Conservation (phyloP, 2,329 filamentous ascomycete species). For the Microsporum ferrugineum region DNA sequence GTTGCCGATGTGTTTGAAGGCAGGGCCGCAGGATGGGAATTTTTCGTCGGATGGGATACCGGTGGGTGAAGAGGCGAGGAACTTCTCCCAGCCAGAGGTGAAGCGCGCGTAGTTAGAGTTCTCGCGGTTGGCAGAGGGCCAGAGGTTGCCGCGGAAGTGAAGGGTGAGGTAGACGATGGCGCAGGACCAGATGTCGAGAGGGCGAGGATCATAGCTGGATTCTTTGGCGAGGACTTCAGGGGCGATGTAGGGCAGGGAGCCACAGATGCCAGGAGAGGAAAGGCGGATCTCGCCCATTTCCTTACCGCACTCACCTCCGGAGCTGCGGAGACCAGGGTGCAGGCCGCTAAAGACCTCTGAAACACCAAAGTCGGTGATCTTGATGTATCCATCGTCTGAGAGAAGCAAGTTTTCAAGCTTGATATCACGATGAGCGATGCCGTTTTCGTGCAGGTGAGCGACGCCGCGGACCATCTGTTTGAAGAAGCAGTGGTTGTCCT, state of each 20-base stretch:
- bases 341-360: conserved; percentile 75
- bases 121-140: conserved; percentile 54
- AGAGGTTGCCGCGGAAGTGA: conserved; percentile 59
- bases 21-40: conserved; percentile 53
- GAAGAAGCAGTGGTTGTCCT: conserved; percentile 72
- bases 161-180: conserved; percentile 74
- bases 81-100: conserved; percentile 56
- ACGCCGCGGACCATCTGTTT: conserved; percentile 79
- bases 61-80: conserved; percentile 47
- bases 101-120: conserved; percentile 54
- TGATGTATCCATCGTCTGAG: conserved; percentile 66
- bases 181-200: conserved; percentile 75
- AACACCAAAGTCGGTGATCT: conserved; percentile 86
- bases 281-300: conserved; percentile 60
- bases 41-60: conserved; percentile 44
- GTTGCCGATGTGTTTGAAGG: conserved; percentile 52
- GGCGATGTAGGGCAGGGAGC: conserved; percentile 75
- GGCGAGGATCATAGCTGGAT: conserved; percentile 58
- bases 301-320: conserved; percentile 60
- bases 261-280: conserved; percentile 70
- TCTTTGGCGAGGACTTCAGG: conserved; percentile 69
- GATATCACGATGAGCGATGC: conserved; percentile 82
- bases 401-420: conserved; percentile 81
- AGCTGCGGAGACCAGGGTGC: conserved; percentile 64
- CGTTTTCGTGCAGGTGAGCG: conserved; percentile 67